Conservation (phyloP, 495 filamentous ascomycete species). For the Jackrogersella multiformis region DNA sequence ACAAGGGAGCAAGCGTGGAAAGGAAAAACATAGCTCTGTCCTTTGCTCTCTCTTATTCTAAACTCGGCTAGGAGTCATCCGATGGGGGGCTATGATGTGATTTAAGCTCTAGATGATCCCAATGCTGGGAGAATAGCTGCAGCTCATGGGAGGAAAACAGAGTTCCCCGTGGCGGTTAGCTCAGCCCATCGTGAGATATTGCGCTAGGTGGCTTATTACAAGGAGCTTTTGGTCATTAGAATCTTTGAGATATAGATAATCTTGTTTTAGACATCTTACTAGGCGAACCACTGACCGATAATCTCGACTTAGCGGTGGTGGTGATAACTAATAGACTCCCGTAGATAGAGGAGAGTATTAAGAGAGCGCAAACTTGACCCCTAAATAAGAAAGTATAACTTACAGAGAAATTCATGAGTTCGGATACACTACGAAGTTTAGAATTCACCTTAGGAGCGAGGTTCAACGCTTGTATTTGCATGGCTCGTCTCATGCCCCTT, state of each 20-base stretch:
- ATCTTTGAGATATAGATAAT: too few species aligned
- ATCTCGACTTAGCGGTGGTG: background rate
- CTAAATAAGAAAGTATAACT: background rate
- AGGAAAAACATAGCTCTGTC: too few species aligned
- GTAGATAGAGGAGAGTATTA: background rate
- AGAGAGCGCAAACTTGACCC: background rate
- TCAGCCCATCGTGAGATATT: background rate
- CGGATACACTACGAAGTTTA: background rate
- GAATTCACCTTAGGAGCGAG: background rate
- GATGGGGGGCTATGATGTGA: background rate
- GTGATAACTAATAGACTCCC: background rate
- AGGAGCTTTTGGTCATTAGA: too few species aligned
- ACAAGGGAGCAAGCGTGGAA: too few species aligned
- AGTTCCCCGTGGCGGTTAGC: background rate
- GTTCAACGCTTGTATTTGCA: background rate
- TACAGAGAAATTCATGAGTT: background rate
- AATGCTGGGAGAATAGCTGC: background rate
- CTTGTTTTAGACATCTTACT: too few species aligned
- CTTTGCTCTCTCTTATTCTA: background rate
- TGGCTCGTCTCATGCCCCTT: too few species aligned
- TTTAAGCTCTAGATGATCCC: background rate
- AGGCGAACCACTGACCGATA: too few species aligned
- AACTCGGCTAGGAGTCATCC: background rate
- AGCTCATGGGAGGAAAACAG: background rate
- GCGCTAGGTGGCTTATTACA: too few species aligned